Conservation (phyloP, 2,329 filamentous ascomycete genomes). For the Colletotrichum tanaceti region DNA sequence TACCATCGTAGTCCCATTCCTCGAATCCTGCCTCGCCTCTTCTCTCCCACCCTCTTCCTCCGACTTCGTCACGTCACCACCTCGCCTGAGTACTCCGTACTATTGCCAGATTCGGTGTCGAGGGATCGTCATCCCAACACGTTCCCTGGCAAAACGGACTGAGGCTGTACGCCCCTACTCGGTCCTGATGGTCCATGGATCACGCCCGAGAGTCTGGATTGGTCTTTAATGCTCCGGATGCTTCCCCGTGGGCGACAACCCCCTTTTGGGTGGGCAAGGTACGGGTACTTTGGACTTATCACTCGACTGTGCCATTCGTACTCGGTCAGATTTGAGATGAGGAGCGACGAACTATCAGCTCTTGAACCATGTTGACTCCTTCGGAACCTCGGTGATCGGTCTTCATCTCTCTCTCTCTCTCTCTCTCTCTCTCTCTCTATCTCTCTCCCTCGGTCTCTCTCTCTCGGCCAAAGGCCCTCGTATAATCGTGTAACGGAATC, state of each 20-base stretch:
- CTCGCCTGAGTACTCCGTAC: background rate
- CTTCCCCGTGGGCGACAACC: background rate
- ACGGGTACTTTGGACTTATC: background rate
- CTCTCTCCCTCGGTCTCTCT: too few species aligned
- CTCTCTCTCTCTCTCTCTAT: too few species aligned
- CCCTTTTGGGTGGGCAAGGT: too few species aligned
- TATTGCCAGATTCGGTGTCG: background rate
- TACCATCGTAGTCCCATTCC: background rate
- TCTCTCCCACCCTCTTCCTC: background rate
- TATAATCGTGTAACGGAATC: too few species aligned
- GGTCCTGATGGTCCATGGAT: background rate
- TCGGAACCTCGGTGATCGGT: background rate
- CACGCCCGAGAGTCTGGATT: slow-evolving; percentile 6
- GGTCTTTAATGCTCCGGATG: background rate
- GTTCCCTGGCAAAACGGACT: background rate
- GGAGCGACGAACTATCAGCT: background rate
- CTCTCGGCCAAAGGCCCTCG: too few species aligned
- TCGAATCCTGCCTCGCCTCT: background rate
- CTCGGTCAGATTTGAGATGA: too few species aligned
- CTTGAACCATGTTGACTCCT: too few species aligned
- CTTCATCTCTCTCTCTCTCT: too few species aligned
- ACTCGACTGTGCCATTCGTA: background rate
- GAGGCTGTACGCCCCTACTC: background rate
- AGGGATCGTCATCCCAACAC: slow-evolving; percentile 13
- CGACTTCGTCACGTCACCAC: background rate